These are phyloP conservation scores for Carex parvula DNA, from an alignment of 176 grass and related monocot species.

Conservation along the genomic window DNA sequence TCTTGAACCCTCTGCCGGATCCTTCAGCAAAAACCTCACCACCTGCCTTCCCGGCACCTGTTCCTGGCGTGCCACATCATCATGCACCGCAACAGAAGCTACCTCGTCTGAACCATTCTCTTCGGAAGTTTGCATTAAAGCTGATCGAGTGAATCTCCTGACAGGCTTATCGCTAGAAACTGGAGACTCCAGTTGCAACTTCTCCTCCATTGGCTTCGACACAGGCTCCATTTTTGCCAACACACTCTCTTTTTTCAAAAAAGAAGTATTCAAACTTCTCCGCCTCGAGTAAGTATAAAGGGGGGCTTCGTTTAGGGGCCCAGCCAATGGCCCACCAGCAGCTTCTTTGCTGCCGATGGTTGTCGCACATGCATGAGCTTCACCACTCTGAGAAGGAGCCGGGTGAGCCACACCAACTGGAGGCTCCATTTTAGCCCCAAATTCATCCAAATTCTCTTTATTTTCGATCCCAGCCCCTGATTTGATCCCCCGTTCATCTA, in stretches of 20 bases:
- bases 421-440: neutral
- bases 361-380: neutral
- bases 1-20: neutral
- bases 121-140: neutral
- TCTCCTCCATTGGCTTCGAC: neutral
- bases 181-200: neutral
- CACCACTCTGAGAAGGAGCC: neutral
- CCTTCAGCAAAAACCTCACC: conserved; percentile 42
- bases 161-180: neutral
- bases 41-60: conserved; percentile 39
- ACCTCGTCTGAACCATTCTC: neutral
- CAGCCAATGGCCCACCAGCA: neutral
- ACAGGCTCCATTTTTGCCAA: neutral
- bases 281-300: neutral
- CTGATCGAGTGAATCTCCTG: neutral
- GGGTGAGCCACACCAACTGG: neutral
- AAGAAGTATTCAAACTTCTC: neutral
- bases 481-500: neutral
- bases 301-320: neutral
- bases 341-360: neutral
- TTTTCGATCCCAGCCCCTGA: neutral
- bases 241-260: neutral
- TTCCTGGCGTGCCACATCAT: conserved; percentile 21
- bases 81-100: neutral
- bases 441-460: neutral